A percentile compares a stretch with the other conserved stretches of the same genome.
These are phyloP conservation scores for Sporormia fimetaria DNA, from an alignment of 495 filamentous ascomycete genomes.

Conservation along the genomic window DNA sequence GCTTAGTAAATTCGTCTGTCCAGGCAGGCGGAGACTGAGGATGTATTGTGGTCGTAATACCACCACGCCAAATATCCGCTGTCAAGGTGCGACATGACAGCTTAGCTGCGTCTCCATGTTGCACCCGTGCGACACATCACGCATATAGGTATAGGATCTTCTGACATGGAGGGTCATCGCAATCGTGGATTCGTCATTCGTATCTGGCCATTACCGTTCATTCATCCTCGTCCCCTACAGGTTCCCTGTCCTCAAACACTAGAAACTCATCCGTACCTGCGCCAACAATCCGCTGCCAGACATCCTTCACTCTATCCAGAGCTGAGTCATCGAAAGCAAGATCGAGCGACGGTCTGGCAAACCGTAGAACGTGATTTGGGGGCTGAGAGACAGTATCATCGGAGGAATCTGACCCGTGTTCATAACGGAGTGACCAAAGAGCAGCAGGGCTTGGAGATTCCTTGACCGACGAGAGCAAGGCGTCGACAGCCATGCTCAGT, in stretches of 20 bases:
- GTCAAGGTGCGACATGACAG: no score
- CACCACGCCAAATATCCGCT: no score
- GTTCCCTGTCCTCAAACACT: conserved; percentile 24
- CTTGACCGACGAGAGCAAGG: conserved; percentile 12
- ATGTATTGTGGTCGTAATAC: no score
- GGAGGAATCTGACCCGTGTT: conserved; percentile 4
- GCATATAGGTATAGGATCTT: no score
- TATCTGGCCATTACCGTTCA: no score
- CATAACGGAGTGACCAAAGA: conserved; percentile 22
- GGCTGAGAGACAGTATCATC: background rate
- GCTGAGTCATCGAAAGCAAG: conserved; percentile 24
- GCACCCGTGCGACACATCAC: no score
- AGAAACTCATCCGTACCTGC: conserved; percentile 20
- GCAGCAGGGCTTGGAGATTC: conserved; percentile 6
- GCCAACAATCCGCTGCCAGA: conserved; percentile 24
- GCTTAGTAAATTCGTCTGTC: no score
- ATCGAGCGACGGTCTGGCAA: conserved; percentile 12
- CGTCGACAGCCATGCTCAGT: conserved; percentile 14
- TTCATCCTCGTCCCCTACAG: conserved; percentile 17
- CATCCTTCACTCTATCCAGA: conserved; percentile 18
- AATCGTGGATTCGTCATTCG: no score
- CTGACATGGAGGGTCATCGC: no score
- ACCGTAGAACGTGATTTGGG: conserved; percentile 2
- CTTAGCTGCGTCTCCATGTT: no score
- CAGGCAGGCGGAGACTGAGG: no score